Conservation (phyloP, 2,329 filamentous ascomycete genomes). For the Fusarium heterosporum region DNA sequence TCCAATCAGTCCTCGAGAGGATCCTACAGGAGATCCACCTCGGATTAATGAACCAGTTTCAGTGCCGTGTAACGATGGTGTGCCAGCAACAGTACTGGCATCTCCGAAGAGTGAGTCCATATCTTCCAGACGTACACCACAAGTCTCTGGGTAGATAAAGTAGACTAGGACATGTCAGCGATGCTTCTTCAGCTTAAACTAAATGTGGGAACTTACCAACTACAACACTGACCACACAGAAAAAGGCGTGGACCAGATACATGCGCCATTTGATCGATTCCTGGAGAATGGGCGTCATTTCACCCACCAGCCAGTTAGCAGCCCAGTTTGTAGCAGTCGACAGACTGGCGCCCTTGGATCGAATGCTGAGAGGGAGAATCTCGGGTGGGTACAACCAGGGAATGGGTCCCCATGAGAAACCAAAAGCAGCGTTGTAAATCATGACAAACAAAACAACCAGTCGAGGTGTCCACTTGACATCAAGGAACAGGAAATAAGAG, state of each 20-base stretch:
- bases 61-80: constrained; percentile 78
- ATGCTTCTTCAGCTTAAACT: constrained; percentile 29
- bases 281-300: constrained; percentile 93
- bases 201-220: constrained; percentile 77
- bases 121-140: constrained; percentile 93
- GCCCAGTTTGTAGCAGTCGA: constrained; percentile 98
- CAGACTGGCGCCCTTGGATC: constrained; percentile 95
- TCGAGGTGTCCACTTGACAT: constrained; percentile 80
- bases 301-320: constrained; percentile 96
- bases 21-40: constrained; percentile 77
- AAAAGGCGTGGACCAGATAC: constrained; percentile 96
- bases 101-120: constrained; percentile 97
- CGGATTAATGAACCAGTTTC: constrained; percentile 87
- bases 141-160: constrained; percentile 97
- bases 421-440: constrained; percentile 98
- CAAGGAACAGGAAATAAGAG: constrained; percentile 94
- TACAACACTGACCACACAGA: constrained; percentile 94
- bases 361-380: constrained; percentile 94
- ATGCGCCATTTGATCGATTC: constrained; percentile 93
- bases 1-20: constrained; percentile 71
- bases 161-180: constrained; percentile 74
- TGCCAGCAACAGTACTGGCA: constrained; percentile 82
- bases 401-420: constrained; percentile 94
- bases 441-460: constrained; percentile 95
- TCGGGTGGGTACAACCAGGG: constrained; percentile 99